Conservation (phyloP, 192 early-diverging fungal species). For the Podila epicladia region DNA sequence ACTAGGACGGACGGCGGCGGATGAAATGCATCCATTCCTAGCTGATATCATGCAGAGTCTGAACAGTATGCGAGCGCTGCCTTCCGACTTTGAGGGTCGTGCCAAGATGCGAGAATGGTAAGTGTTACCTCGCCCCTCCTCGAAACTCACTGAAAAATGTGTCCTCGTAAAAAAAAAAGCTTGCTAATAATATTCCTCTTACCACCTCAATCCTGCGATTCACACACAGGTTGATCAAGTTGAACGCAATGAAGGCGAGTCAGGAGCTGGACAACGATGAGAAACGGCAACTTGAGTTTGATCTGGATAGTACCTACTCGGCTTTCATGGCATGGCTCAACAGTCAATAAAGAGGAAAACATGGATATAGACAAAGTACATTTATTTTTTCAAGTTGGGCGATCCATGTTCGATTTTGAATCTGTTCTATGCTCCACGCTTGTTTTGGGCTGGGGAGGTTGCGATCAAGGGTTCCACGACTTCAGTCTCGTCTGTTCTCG, state of each 20-base stretch:
- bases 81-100: conserved; percentile 84
- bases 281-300: conserved; percentile 91
- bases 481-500: too few relatives aligned
- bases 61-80: conserved; percentile 81
- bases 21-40: conserved; percentile 90
- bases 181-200: not conserved
- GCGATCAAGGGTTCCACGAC: too few relatives aligned
- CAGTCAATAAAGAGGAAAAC: conserved; percentile 17
- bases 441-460: too few relatives aligned
- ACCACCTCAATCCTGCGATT: not conserved
- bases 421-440: too few relatives aligned
- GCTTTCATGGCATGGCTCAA: conserved; percentile 69
- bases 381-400: too few relatives aligned
- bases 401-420: too few relatives aligned
- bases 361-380: too few relatives aligned
- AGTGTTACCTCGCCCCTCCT: not conserved
- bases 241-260: conserved; percentile 94
- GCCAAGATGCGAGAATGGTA: conserved; percentile 86
- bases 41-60: conserved; percentile 88
- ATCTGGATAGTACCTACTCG: conserved; percentile 79
- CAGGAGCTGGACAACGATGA: conserved; percentile 88
- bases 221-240: conserved; percentile 70
- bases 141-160: not conserved
- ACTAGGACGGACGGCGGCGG: conserved; percentile 85
- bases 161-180: not conserved